phyloP scores from a whole-genome alignment of 2,329 filamentous ascomycete genomes.

The Xylariaceae sp. region DNA sequence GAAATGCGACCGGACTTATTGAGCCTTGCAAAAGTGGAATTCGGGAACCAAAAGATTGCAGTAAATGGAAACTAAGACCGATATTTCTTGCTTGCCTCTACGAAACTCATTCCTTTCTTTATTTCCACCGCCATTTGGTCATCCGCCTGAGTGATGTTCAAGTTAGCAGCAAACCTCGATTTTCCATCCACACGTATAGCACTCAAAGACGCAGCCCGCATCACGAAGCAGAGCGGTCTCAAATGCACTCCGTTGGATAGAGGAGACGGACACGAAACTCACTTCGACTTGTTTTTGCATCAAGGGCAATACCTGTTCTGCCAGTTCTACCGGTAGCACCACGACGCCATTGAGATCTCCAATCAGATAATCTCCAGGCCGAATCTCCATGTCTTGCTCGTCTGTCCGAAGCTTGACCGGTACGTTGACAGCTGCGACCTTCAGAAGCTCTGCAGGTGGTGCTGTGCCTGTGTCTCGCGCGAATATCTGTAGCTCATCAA shows the following conservation, averaged over 20 bases:
- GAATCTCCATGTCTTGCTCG: slow-evolving; percentile 38
- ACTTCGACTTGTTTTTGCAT: slow-evolving; percentile 40
- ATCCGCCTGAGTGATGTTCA: slow-evolving; percentile 31
- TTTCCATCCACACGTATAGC: too few species aligned
- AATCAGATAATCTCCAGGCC: slow-evolving; percentile 44
- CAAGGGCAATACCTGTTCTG: slow-evolving; percentile 38
- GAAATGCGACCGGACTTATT: too few species aligned
- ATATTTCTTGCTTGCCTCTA: slow-evolving; percentile 43
- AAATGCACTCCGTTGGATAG: neutral
- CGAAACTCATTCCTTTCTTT: slow-evolving; percentile 41
- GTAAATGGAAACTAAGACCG: slow-evolving; percentile 17
- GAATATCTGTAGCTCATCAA: slow-evolving; percentile 33
- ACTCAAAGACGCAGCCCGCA: too few species aligned
- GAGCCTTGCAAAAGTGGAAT: too few species aligned
- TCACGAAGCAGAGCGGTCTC: too few species aligned
- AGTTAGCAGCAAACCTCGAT: neutral
- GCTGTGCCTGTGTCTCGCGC: slow-evolving; percentile 44
- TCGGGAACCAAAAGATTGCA: too few species aligned
- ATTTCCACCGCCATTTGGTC: slow-evolving; percentile 41
- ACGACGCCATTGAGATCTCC: slow-evolving; percentile 47
- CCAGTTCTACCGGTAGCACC: slow-evolving; percentile 38
- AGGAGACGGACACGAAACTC: neutral
- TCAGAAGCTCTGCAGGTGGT: slow-evolving; percentile 41
- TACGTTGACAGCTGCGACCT: slow-evolving; percentile 42
- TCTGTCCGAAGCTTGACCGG: slow-evolving; percentile 38